These are phyloP conservation scores for Aspergillus saccharolyticus DNA, from an alignment of 495 filamentous ascomycete species.

Conservation along the genomic window DNA sequence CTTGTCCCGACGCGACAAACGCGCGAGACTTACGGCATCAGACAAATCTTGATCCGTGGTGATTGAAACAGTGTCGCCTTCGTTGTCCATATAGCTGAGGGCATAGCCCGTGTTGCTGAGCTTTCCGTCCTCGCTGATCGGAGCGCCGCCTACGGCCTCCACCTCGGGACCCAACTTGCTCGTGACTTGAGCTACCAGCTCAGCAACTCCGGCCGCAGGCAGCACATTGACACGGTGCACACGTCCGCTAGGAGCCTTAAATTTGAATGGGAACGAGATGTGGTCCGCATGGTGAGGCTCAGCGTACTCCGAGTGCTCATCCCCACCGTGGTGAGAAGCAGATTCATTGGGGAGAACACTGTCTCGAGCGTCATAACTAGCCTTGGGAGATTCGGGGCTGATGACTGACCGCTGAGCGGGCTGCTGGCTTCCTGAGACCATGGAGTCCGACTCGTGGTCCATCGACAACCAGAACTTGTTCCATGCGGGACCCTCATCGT, in stretches of 20 bases:
- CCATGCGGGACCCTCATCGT: slow-evolving; percentile 95
- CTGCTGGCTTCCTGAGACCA: slow-evolving; percentile 85
- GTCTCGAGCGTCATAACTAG: slow-evolving; percentile 60
- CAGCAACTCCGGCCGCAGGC: slow-evolving; percentile 71
- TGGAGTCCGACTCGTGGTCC: slow-evolving; percentile 92
- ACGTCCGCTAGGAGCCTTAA: slow-evolving; percentile 94
- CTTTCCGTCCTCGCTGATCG: slow-evolving; percentile 68
- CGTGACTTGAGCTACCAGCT: slow-evolving; percentile 73
- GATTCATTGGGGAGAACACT: slow-evolving; percentile 90
- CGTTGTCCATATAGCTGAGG: slow-evolving; percentile 93
- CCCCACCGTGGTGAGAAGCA: slow-evolving; percentile 82
- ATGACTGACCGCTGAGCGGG: slow-evolving; percentile 60
- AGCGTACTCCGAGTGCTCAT: slow-evolving; percentile 63
- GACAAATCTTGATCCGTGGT: slow-evolving; percentile 91
- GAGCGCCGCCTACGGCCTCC: slow-evolving; percentile 77
- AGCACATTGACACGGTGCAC: slow-evolving; percentile 88
- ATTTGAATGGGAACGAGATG: slow-evolving; percentile 92
- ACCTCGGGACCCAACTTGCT: slow-evolving; percentile 86
- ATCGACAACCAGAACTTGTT: slow-evolving; percentile 99
- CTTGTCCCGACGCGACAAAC: slow-evolving; percentile 74
- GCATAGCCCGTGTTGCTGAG: slow-evolving; percentile 81
- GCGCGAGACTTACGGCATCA: slow-evolving; percentile 82
- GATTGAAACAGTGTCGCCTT: slow-evolving; percentile 95
- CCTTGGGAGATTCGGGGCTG: slow-evolving; percentile 68
- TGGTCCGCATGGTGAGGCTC: slow-evolving; percentile 56